A percentile compares a stretch with the other conserved stretches of the same genome.
These are phyloP conservation scores for Handroanthus guayacan DNA, from an alignment of 257 asterid genomes.

Conservation along the genomic window DNA sequence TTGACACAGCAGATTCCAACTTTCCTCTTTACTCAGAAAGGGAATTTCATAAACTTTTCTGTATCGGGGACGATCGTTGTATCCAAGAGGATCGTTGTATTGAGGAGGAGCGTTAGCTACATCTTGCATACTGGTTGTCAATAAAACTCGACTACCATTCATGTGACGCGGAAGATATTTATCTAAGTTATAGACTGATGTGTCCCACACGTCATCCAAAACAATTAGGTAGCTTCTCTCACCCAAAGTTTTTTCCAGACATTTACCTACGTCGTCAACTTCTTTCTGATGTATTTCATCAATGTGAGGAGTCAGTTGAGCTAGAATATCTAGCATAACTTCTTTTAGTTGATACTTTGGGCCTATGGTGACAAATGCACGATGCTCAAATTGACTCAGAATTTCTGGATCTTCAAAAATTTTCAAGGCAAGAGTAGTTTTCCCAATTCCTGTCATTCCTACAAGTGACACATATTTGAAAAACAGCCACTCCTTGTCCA, in stretches of 20 bases:
- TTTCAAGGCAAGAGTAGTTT: neutral
- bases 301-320: neutral
- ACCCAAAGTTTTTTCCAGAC: neutral
- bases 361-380: slow-evolving; percentile 13
- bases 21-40: slow-evolving; percentile 3
- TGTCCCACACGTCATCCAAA: slow-evolving; percentile 1
- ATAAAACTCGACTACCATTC: neutral
- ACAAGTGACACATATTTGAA: neutral
- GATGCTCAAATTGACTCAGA: neutral
- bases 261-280: neutral
- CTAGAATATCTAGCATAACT: neutral
- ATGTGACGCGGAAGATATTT: neutral
- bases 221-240: slow-evolving; percentile 9
- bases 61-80: too few relatives aligned
- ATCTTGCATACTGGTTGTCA: neutral
- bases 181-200: too few relatives aligned
- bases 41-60: neutral
- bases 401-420: neutral
- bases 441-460: slow-evolving; percentile 30
- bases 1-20: slow-evolving; percentile 28
- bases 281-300: neutral
- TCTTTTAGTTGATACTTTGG: neutral
- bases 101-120: neutral
- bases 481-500: neutral
- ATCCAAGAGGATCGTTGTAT: too few relatives aligned